A percentile compares a stretch with the other conserved stretches of the same genome.
phyloP scores from a whole-genome alignment of 306 rosid species.

The Macrotyloma uniflorum region DNA sequence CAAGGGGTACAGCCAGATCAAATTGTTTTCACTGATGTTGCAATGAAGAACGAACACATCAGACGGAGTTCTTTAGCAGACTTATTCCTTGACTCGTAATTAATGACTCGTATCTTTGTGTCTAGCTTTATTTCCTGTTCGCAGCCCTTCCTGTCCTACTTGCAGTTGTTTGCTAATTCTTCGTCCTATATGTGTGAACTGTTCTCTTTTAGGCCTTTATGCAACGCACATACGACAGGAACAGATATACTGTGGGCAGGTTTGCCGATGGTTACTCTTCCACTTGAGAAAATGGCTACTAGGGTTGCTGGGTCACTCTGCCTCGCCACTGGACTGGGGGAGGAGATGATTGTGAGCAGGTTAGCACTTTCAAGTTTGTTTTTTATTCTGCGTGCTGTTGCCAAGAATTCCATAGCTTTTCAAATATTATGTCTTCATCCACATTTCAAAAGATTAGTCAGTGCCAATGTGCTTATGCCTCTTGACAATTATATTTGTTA shows the following conservation, averaged over 20 bases:
- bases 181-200: slow-evolving; percentile 9
- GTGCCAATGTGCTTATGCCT: too few relatives aligned
- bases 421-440: too few relatives aligned
- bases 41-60: slow-evolving; percentile 94
- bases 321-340: slow-evolving; percentile 89
- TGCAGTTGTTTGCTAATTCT: not conserved
- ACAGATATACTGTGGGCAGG: slow-evolving; percentile 99
- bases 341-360: slow-evolving; percentile 97
- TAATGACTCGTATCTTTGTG: not conserved
- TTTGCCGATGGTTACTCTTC: slow-evolving; percentile 93
- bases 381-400: not conserved
- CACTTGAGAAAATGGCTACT: slow-evolving; percentile 98
- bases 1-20: slow-evolving; percentile 95
- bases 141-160: not conserved
- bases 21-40: slow-evolving; percentile 96
- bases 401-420: not conserved
- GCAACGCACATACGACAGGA: slow-evolving; percentile 99
- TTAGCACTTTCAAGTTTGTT: slow-evolving; percentile 26
- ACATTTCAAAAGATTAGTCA: too few relatives aligned
- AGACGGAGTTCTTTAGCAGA: slow-evolving; percentile 94
- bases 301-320: slow-evolving; percentile 99
- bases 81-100: slow-evolving; percentile 93
- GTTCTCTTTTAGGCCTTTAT: slow-evolving; percentile 72
- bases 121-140: not conserved
- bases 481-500: not conserved